Conservation (phyloP, 345 rosid species). For the Theobroma cacao region DNA sequence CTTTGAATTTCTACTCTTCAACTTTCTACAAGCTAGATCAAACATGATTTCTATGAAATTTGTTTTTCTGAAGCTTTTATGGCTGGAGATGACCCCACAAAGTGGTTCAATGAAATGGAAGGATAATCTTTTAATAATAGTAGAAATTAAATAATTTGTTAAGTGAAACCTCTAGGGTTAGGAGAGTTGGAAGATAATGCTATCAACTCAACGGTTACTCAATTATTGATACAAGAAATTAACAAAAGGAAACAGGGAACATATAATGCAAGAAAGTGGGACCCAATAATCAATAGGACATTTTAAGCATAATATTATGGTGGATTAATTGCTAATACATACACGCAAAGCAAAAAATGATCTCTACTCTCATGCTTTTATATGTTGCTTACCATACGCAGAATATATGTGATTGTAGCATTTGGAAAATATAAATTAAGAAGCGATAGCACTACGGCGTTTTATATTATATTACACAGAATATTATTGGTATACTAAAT, state of each 20-base stretch:
- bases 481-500: too few species aligned
- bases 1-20: not conserved
- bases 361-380: not conserved
- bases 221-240: slow-evolving; percentile 26
- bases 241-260: slow-evolving; percentile 16
- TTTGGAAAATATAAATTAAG: too few species aligned
- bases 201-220: slow-evolving; percentile 20
- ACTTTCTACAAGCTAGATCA: not conserved
- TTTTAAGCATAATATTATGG: not conserved
- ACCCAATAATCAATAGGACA: slow-evolving; percentile 15
- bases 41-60: not conserved
- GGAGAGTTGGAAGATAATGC: slow-evolving; percentile 3
- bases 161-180: not conserved
- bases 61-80: not conserved
- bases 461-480: too few species aligned
- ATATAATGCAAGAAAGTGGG: slow-evolving; percentile 17
- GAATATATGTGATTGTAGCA: not conserved
- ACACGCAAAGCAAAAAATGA: slow-evolving; percentile 8
- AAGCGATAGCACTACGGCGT: too few species aligned
- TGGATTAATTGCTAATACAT: not conserved
- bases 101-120: not conserved
- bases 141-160: not conserved
- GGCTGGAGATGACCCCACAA: not conserved
- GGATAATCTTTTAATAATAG: not conserved
- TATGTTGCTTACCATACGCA: too few species aligned